Percentiles rank a stretch among this genome's conserved stretches.
Conservation (phyloP, 257 asterid species). For the Datura wrightii region DNA sequence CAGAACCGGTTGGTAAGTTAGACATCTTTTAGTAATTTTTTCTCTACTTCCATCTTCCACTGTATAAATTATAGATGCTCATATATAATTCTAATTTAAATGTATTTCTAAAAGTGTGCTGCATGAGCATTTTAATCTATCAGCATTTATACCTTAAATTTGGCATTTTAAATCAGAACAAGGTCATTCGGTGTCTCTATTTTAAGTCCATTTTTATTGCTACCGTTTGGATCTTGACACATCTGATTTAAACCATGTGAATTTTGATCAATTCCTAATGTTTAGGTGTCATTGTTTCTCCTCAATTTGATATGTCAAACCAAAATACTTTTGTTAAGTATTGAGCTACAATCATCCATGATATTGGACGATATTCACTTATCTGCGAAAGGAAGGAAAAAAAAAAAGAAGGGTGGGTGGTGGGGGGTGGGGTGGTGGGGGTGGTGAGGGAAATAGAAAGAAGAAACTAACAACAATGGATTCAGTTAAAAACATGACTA, state of each 20-base stretch:
- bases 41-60: background rate
- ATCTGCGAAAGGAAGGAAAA: background rate
- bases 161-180: background rate
- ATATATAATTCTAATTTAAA: background rate
- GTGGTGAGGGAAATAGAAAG: background rate
- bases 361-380: background rate
- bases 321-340: background rate
- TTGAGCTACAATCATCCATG: background rate
- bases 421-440: too few species aligned
- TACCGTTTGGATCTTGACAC: background rate
- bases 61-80: background rate
- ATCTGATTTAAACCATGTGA: background rate
- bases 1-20: slow-evolving; percentile 83
- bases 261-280: background rate
- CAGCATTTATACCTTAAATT: background rate
- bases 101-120: background rate
- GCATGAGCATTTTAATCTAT: background rate
- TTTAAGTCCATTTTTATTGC: background rate
- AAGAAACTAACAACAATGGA: background rate
- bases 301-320: background rate
- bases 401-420: too few species aligned
- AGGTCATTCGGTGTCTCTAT: background rate
- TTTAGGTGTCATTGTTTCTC: background rate
- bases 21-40: background rate
- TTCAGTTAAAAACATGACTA: background rate